Evolutionary conservation across 352 stramenopile species (phyloP), one percentile per base, ranked within the genome.

Genomic region (Phytophthora fragariae): DNA sequence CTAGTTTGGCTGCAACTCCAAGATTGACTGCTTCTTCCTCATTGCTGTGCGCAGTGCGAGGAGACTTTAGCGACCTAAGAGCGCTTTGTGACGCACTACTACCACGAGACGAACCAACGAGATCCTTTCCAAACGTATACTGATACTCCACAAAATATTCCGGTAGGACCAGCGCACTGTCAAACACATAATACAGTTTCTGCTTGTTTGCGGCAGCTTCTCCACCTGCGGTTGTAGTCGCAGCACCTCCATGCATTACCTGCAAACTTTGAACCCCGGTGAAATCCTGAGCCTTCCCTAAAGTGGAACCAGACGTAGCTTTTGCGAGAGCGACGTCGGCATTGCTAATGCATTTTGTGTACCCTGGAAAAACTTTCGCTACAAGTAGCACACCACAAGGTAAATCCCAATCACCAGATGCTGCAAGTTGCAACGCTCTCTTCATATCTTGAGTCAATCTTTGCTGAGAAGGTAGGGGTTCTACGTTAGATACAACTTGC

Each of bases 111-210:
- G 71, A 68, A 29, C 39, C 21, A 57, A 47, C 41, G 17, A 19
- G 39, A 53, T 46, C 52, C 15, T 63, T 65, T 11, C 59, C 61
- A n/a, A 75, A 3, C 21, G 52, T 49, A 57, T 94, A 97, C 35
- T 95, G 73, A 60, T 92, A 97, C 59, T 96, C 86, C 21, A 97
- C 86, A 21, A 97, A 73, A 59, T 96, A 97, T 70, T 97, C 91
- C 1, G 91, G 91, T 11, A 97, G 72, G 29, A 95, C 73, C 9
- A 97, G 65, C 1, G 81, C 80, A 31, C 86, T 87, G 77, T 97
- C 91, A 57, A 97, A 91, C 50, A 95, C 57, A 53, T 91, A 94
- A 57, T 93, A 97, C 21, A 89, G 61, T 8, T 85, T 92, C 68
- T 94, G 86, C 77, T 83, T 57, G 63, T 64, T 79, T 58, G 10